Base-by-base conservation (phyloP, 2,329 filamentous ascomycete species). In the Ophiostoma piceae region DNA sequence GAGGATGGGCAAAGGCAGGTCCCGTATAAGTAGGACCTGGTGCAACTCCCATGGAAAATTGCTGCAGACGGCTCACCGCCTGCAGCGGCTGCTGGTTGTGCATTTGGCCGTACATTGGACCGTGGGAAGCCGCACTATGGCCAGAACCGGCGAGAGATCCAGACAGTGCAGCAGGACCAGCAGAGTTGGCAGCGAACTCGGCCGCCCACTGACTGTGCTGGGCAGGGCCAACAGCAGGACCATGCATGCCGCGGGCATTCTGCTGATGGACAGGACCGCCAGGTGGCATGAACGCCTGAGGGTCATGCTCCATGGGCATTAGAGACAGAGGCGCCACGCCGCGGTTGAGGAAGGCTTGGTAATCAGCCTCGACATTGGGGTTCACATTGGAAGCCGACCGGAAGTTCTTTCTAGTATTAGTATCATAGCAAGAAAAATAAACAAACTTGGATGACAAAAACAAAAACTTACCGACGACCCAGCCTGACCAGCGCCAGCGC, bases 401-500 rank as follows among this genome's bases (percentile, higher is more conserved):
- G 66, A 75, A 75, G 39, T 67, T 67, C 72, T 74, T 9, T 26
- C 32, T 16, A 29, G 66, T 5, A 62, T 22, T 12, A 19, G 39
- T 32, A 64, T n/a, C 3, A 65, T 16, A 43, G 37, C 29, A 67
- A 8, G 26, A n/a, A 29, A n/a, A 8, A 69, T 32, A 57, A 29
- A 43, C 29, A n/a, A 12, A 41, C 32, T 35, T 6, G 6, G 6
- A 3, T 35, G 32, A 3, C 32, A n/a, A n/a, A 6, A 35, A 35
- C 6, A 11, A 12, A 60, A 1, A 26, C 68, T 12, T 73, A 78
- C 77, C 19, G 72, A 71, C 29, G 69, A 47, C 8, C 73, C 73
- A 19, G 73, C 69, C 60, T 72, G 74, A 9, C 72, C 68, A 22
- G 57, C 41, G 5, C 66, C 32, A 43, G 91, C 75, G 68, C 89